Percentiles rank a stretch among this genome's conserved stretches.
Conservation (phyloP, 139 green algal genomes). For the Helicosporidium sp. region DNA sequence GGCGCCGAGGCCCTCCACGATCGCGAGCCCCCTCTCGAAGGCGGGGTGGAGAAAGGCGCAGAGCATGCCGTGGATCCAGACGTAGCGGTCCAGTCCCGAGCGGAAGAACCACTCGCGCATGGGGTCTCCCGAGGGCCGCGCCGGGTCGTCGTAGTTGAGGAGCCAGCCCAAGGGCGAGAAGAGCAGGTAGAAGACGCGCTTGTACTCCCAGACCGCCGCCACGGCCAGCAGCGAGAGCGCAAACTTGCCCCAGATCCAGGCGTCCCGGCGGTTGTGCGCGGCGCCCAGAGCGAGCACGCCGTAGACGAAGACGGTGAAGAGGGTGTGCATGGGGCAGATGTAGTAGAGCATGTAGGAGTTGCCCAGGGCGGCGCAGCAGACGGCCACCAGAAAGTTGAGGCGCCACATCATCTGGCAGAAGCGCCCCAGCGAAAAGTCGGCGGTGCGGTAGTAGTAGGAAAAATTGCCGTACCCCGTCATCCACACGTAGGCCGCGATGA, state of each 20-base stretch:
- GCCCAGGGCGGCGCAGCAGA: slow-evolving; percentile 53
- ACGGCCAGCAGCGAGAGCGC: slow-evolving; percentile 30
- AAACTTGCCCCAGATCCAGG: slow-evolving; percentile 41
- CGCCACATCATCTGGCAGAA: slow-evolving; percentile 93
- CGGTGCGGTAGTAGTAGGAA: slow-evolving; percentile 76
- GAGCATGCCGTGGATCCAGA: slow-evolving; percentile 93
- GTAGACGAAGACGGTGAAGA: slow-evolving; percentile 89
- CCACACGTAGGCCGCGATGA: slow-evolving; percentile 92
- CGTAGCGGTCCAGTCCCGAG: slow-evolving; percentile 73
- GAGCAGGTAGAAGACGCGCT: slow-evolving; percentile 67
- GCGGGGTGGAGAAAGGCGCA: slow-evolving; percentile 62
- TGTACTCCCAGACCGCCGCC: slow-evolving; percentile 67
- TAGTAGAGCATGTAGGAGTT: slow-evolving; percentile 98
- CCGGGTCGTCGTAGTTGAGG: slow-evolving; percentile 67
- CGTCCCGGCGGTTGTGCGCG: slow-evolving; percentile 41
- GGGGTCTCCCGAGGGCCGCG: slow-evolving; percentile 37
- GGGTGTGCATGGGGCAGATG: slow-evolving; percentile 96
- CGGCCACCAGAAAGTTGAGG: slow-evolving; percentile 78
- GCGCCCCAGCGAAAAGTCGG: slow-evolving; percentile 43
- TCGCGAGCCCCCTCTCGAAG: slow-evolving; percentile 26
- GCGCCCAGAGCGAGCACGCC: slow-evolving; percentile 35
- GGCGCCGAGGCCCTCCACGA: slow-evolving; percentile 29
- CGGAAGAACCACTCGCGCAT: slow-evolving; percentile 86
- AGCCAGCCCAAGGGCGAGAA: slow-evolving; percentile 65
- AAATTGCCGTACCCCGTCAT: slow-evolving; percentile 97